Evolutionary conservation across 2,329 filamentous ascomycete species (phyloP), one percentile per base, ranked within the genome.

Genomic region (Colletotrichum tanaceti): DNA sequence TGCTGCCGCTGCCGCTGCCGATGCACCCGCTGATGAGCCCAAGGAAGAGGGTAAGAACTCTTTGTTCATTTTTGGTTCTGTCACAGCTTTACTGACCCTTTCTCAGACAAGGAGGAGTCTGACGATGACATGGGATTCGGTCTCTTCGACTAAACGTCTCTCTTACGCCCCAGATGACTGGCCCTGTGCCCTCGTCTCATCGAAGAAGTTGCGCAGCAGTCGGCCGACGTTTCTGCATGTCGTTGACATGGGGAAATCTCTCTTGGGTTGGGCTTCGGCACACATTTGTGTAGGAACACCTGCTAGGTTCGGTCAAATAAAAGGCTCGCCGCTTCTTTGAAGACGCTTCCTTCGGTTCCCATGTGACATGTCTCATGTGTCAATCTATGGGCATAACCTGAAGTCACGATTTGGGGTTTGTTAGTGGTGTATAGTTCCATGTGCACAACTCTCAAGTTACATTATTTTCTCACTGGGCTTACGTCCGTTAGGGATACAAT

Each of bases 1-100:
- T 79, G 91, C 84, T 77, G 91, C 85, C 75, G 90, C 84, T 76
- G 90, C 84, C 76, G 89, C 84, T 74, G 90, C 85, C 75, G 89
- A 87, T 75, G 88, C 85, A 73, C 84, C 82, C 72, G 84, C 88
- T 75, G 87, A 87, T 79, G 89, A 90, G 82, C 64, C 87, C 79
- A 90, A 91, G 84, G 90, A 93, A 82, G 93, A 96, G 89, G 89
- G 93, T 95, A 93, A 86, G 93, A 83, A n/a, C 6, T 16, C 10
- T 1, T 9, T 81, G 13, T 10, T 9, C 32, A 53, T 1, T 3
- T 39, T 24, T 38, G 0, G 1, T 18, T 2, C 22, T 38, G 59
- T 50, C 39, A 71, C 71, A 52, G 73, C 59, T 49, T 28, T 61
- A 22, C 76, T 78, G 70, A 78, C 79, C 73, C 70, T 64, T 60